phyloP scores from a whole-genome alignment of 2,329 filamentous ascomycete species.

The Gliomastix tumulicola region DNA sequence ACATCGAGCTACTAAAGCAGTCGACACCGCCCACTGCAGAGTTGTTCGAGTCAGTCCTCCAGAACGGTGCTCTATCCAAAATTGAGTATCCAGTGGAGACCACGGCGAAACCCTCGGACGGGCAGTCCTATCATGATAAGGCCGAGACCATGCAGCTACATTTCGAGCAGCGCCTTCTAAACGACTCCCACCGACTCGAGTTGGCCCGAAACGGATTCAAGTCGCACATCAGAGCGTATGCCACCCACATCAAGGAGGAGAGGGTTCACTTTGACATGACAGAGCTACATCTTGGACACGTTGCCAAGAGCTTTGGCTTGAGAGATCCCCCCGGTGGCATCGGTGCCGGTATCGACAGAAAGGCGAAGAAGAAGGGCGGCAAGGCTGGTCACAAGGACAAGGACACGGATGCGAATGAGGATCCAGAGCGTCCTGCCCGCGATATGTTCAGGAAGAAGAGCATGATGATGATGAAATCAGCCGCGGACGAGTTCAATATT shows the following conservation, averaged over 20 bases:
- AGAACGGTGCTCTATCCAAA: slow-evolving; percentile 57
- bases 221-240: slow-evolving; percentile 89
- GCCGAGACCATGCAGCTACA: slow-evolving; percentile 54
- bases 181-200: slow-evolving; percentile 64
- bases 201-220: slow-evolving; percentile 81
- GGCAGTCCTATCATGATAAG: slow-evolving; percentile 37
- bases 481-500: slow-evolving; percentile 62
- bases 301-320: slow-evolving; percentile 88
- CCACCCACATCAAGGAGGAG: slow-evolving; percentile 84
- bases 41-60: slow-evolving; percentile 46
- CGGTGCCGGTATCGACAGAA: slow-evolving; percentile 45
- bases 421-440: slow-evolving; percentile 21
- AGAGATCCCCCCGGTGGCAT: slow-evolving; percentile 85
- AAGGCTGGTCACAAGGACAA: slow-evolving; percentile 23
- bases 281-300: slow-evolving; percentile 81
- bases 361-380: slow-evolving; percentile 32
- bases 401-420: slow-evolving; percentile 30
- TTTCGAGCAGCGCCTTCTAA: slow-evolving; percentile 51
- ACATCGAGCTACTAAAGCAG: slow-evolving; percentile 63
- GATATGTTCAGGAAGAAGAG: slow-evolving; percentile 52
- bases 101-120: slow-evolving; percentile 36
- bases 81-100: slow-evolving; percentile 67
- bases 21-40: slow-evolving; percentile 41
- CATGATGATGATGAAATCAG: slow-evolving; percentile 59
- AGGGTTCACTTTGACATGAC: slow-evolving; percentile 86